Evolutionary conservation across 1,284 basidiomycete genomes (phyloP), one percentile per base, ranked within the genome.

Genomic region (Sparassis latifolia): DNA sequence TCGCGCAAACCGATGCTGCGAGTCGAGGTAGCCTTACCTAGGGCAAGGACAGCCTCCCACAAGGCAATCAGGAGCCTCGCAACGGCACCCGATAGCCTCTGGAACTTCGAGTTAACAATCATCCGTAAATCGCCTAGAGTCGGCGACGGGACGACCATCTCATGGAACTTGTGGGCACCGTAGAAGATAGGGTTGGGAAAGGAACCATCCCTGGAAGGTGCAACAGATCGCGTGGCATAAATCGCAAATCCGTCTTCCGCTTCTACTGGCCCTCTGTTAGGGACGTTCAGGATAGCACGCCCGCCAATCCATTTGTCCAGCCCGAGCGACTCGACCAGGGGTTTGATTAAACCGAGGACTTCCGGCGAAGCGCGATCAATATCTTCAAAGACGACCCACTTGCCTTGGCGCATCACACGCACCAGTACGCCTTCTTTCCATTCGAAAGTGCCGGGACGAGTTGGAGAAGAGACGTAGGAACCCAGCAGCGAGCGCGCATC

Each of bases 391-490:
- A 99, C 84, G 2, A 99, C 76, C 96, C 97, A 99, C 63, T 86
- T 84, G 10, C 97, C 97, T 58, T 91, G 84, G 41, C 84, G 80
- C 74, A 99, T 88, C 0, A 96, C 90, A 44, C 90, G 88, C 4
- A 96, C 86, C 43, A 99, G 75, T 0, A 95, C 89, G 9, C 97
- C 97, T 59, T 99, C 95, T 65, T 90, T 90, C 89, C 95, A 99
- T 62, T 96, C 92, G 60, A 99, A 99, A 0, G 85, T 85, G 7
- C 97, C 97, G 0, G 92, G 87, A 40, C 82, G 80, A 1, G 80
- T 86, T 0, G 89, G 76, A 0, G 95, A 97, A 1, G 96, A 97
- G 2, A 93, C 76, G 55, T 98, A 97, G 2, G 93, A 96, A 4
- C 97, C 97, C 33, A 99, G 78, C 1, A 99, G 78, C 1, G 93